Evolutionary conservation across 2,329 filamentous ascomycete species (phyloP).

Genomic region (Diaporthe caulivora): DNA sequence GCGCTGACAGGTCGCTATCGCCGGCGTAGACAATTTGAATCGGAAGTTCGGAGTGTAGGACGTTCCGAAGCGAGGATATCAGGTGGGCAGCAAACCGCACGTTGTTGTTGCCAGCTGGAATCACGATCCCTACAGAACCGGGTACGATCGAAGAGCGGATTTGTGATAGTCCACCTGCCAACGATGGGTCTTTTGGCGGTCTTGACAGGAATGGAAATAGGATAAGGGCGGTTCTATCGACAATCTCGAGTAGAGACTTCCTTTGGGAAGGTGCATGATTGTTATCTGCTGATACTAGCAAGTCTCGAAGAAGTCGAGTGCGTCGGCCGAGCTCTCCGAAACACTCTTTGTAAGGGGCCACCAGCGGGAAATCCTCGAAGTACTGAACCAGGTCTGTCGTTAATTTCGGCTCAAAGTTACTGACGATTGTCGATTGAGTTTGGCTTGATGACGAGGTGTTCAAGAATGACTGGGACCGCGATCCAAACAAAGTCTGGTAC

Average conservation of each 20-base stretch:
- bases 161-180: constrained; percentile 40
- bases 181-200: constrained; percentile 6
- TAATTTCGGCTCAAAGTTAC: neutral
- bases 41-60: constrained; percentile 48
- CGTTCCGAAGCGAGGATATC: constrained; percentile 47
- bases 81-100: constrained; percentile 53
- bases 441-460: neutral
- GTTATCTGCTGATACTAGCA: constrained; percentile 41
- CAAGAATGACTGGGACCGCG: neutral
- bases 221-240: constrained; percentile 40
- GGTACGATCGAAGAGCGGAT: constrained; percentile 40
- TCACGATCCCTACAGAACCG: constrained; percentile 50
- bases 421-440: neutral
- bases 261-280: constrained; percentile 9
- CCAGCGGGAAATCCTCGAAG: constrained; percentile 48
- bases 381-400: constrained; percentile 38
- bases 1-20: constrained; percentile 46
- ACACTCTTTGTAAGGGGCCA: constrained; percentile 46
- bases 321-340: constrained; percentile 52
- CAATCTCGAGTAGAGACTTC: constrained; percentile 30
- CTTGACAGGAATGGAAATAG: constrained; percentile 46
- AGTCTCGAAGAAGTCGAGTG: constrained; percentile 41
- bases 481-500: constrained; percentile 2
- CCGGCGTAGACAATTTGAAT: constrained; percentile 54
- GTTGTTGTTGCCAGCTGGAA: constrained; percentile 48